Conservation (phyloP, 805 yeast species). For the Geotrichum ghanense region DNA sequence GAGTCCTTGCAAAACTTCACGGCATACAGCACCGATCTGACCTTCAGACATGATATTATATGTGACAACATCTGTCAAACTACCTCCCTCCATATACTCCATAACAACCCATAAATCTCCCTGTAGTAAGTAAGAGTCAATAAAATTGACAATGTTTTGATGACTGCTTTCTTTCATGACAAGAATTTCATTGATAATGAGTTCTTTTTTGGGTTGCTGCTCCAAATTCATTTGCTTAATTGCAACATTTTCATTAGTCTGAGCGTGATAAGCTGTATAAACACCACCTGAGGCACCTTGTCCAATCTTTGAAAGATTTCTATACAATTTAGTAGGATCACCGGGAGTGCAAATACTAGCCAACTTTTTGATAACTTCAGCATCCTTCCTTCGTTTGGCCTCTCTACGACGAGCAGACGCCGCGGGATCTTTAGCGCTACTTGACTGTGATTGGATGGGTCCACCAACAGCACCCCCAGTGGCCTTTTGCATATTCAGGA, state of each 20-base stretch:
- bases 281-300: conserved; percentile 99
- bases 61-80: conserved; percentile 89
- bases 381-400: conserved; percentile 61
- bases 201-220: conserved; percentile 86
- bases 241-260: conserved; percentile 65
- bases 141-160: conserved; percentile 85
- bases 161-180: conserved; percentile 96
- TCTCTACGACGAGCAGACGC: conserved; percentile 44
- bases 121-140: conserved; percentile 71
- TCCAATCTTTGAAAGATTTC: conserved; percentile 47
- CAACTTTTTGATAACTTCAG: conserved; percentile 59
- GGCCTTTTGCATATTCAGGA: conserved; percentile 19
- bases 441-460: conserved; percentile 8
- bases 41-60: conserved; percentile 72
- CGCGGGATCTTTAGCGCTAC: conserved; percentile 14
- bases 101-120: conserved; percentile 97
- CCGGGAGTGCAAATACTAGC: conserved; percentile 71
- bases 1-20: conserved; percentile 82
- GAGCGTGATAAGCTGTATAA: conserved; percentile 58
- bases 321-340: conserved; percentile 66
- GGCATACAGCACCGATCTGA: conserved; percentile 86
- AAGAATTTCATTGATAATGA: conserved; percentile 88
- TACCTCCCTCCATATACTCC: conserved; percentile 99
- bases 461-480: conserved; percentile 18
- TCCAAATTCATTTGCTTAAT: conserved; percentile 91